A percentile compares a stretch with the other conserved stretches of the same genome.
Conservation (phyloP, 257 asterid species). For the Fraxinus excelsior region DNA sequence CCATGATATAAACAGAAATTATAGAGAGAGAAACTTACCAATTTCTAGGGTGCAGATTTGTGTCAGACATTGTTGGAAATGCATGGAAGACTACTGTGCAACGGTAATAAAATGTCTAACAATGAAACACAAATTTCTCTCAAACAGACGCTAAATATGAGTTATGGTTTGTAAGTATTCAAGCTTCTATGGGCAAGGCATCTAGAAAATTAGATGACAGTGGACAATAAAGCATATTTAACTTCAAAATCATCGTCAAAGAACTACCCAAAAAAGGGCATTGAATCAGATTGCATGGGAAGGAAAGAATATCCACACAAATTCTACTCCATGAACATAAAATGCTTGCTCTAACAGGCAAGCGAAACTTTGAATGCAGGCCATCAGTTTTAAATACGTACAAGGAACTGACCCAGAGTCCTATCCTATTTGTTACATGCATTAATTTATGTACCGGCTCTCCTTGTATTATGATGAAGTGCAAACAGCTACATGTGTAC, state of each 20-base stretch:
- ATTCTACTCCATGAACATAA: background rate
- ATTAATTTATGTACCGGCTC: background rate
- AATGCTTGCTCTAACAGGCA: background rate
- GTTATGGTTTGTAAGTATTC: background rate
- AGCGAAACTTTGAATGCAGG: background rate
- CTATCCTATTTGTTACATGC: background rate
- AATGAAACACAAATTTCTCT: no score
- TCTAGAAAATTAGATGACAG: background rate
- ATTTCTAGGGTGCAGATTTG: no score
- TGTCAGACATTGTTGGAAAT: no score
- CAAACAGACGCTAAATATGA: background rate
- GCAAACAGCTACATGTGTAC: constrained; percentile 1
- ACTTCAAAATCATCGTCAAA: background rate
- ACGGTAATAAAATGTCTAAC: no score
- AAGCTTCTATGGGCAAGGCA: background rate
- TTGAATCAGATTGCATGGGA: background rate
- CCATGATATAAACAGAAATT: background rate
- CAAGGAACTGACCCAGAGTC: background rate
- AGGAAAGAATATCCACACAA: background rate
- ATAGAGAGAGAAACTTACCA: no score
- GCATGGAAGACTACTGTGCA: no score
- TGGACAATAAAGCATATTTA: background rate
- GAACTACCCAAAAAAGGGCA: background rate
- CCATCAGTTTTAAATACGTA: background rate
- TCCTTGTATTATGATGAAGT: background rate